Conservation (phyloP, 2,329 filamentous ascomycete species). For the Calonectria crousiana region DNA sequence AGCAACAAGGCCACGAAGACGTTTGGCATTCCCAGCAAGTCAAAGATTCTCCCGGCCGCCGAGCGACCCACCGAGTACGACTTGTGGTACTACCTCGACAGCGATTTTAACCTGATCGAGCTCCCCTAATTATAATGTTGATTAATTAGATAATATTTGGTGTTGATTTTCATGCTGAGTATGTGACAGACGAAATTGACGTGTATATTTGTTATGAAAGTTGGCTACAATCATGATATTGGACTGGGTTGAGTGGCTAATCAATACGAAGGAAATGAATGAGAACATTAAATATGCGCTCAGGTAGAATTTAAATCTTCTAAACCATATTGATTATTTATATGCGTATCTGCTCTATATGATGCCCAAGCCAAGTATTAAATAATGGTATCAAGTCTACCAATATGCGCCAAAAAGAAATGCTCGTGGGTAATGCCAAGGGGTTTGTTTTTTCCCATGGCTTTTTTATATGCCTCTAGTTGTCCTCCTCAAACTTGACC, state of each 20-base stretch:
- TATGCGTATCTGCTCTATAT: not conserved
- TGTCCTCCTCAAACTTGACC: constrained; percentile 33
- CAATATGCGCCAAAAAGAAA: not conserved
- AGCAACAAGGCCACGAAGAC: constrained; percentile 46
- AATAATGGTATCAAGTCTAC: not conserved
- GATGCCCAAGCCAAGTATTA: not conserved
- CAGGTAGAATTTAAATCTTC: not conserved
- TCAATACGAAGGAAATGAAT: too few relatives aligned
- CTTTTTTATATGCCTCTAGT: not conserved
- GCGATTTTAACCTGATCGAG: constrained; percentile 47
- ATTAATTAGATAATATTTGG: not conserved
- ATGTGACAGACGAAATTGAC: not conserved
- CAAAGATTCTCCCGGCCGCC: constrained; percentile 46
- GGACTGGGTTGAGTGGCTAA: not conserved
- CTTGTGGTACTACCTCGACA: constrained; percentile 53
- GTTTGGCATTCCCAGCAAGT: constrained; percentile 48
- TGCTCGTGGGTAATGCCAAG: too few relatives aligned
- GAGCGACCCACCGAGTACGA: constrained; percentile 49
- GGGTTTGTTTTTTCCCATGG: too few relatives aligned
- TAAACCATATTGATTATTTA: too few relatives aligned
- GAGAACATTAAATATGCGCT: not conserved
- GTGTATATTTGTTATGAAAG: not conserved
- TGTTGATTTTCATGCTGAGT: not conserved
- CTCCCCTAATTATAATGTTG: constrained; percentile 3
- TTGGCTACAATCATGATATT: not conserved